These are phyloP conservation scores for Elsinoe batatas DNA, from an alignment of 2,329 filamentous ascomycete species.

Conservation along the genomic window DNA sequence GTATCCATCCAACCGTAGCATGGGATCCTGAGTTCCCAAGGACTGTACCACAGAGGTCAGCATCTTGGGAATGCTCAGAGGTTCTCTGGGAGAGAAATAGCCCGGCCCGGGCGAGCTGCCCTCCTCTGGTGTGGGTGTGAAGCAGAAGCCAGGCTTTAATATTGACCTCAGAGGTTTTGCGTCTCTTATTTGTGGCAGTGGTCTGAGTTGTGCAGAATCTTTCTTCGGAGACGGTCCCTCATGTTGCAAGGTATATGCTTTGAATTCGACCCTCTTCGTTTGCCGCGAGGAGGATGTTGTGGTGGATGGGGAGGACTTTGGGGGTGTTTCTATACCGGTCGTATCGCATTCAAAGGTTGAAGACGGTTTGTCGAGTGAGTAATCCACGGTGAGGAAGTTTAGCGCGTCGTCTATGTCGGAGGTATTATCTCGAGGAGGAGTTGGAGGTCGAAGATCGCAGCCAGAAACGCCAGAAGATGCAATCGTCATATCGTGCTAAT, in stretches of 20 bases:
- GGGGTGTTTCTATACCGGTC: slow-evolving; percentile 22
- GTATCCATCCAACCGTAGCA: slow-evolving; percentile 75
- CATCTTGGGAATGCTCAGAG: slow-evolving; percentile 62
- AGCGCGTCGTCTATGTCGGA: slow-evolving; percentile 31
- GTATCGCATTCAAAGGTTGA: slow-evolving; percentile 14
- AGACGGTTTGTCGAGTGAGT: slow-evolving; percentile 28
- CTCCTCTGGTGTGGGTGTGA: slow-evolving; percentile 28
- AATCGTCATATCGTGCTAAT: slow-evolving; percentile 28
- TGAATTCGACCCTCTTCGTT: slow-evolving; percentile 53
- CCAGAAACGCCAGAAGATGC: slow-evolving; percentile 31
- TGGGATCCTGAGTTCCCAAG: slow-evolving; percentile 62
- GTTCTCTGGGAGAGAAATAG: slow-evolving; percentile 36
- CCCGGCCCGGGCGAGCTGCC: slow-evolving; percentile 33
- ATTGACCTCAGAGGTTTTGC: slow-evolving; percentile 61
- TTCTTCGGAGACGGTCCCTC: slow-evolving; percentile 17
- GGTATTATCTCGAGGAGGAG: slow-evolving; percentile 42
- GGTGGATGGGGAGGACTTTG: slow-evolving; percentile 36
- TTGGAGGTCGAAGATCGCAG: slow-evolving; percentile 44
- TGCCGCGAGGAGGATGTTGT: slow-evolving; percentile 24
- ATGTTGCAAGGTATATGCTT: slow-evolving; percentile 47
- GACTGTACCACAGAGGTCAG: slow-evolving; percentile 76
- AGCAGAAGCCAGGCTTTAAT: slow-evolving; percentile 56
- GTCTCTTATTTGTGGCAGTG: slow-evolving; percentile 40
- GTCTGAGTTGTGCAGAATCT: slow-evolving; percentile 29
- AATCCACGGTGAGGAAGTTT: slow-evolving; percentile 34